These are phyloP conservation scores for Xenoacremonium recifei DNA, from an alignment of 2,329 filamentous ascomycete species.

Conservation along the genomic window DNA sequence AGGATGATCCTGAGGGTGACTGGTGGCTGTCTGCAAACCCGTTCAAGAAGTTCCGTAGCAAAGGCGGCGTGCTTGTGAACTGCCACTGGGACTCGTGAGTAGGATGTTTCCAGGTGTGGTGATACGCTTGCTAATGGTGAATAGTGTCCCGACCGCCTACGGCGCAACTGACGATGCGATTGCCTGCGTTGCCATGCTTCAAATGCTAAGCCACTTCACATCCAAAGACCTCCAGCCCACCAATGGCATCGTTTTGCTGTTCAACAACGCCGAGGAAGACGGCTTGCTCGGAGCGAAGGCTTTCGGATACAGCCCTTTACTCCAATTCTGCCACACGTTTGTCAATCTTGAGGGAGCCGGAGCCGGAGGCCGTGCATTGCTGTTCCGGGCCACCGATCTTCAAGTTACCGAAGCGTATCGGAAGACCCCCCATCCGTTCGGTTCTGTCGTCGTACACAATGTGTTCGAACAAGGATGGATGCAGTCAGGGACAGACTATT, in stretches of 20 bases:
- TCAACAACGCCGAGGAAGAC: slow-evolving; percentile 97
- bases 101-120: no score
- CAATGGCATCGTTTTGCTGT: slow-evolving; percentile 76
- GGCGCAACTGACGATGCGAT: slow-evolving; percentile 94
- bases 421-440: slow-evolving; percentile 72
- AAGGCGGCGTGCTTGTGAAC: slow-evolving; percentile 85
- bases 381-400: slow-evolving; percentile 86
- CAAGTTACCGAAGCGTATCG: slow-evolving; percentile 81
- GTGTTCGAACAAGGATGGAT: slow-evolving; percentile 79
- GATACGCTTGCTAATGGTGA: slow-evolving; percentile 13
- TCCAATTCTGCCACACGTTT: slow-evolving; percentile 80
- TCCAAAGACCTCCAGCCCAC: slow-evolving; percentile 68
- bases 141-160: slow-evolving; percentile 82
- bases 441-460: slow-evolving; percentile 77
- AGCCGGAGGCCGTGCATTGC: slow-evolving; percentile 80
- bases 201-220: slow-evolving; percentile 85
- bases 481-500: slow-evolving; percentile 85
- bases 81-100: slow-evolving; percentile 80
- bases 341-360: slow-evolving; percentile 94
- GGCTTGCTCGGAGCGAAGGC: slow-evolving; percentile 83
- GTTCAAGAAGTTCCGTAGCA: slow-evolving; percentile 48
- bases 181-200: slow-evolving; percentile 81
- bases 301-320: slow-evolving; percentile 79
- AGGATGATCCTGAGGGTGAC: slow-evolving; percentile 66
- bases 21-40: slow-evolving; percentile 64